Base-by-base conservation (phyloP, 2,329 filamentous ascomycete species). In the Cladosporium colombiae region DNA sequence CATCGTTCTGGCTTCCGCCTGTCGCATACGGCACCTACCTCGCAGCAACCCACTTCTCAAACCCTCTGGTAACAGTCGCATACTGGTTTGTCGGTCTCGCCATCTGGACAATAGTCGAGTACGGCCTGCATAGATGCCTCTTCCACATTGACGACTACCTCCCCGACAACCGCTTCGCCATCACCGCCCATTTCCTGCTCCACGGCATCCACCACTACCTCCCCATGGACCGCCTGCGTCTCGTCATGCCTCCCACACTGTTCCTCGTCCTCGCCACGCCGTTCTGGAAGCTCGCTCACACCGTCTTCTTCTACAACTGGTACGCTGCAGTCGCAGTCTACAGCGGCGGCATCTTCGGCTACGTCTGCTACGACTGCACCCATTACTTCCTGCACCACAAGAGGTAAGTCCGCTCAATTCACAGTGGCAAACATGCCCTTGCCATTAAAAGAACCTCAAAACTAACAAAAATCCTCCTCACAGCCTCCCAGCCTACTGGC, bases 331-430 rank as follows among this genome's bases (percentile, higher is more conserved):
- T 89, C 0, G 87, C 89, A 25, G 89, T 92, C 4, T 99, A 86
- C 82, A 94, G 89, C 74, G 95, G 95, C 59, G 95, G 93, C 68
- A 89, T 99, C 69, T 96, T 97, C 73, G 95, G 95, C 65, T 99
- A 99, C 78, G 86, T 97, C 68, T 93, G 91, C 83, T 99, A 99
- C 81, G 95, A 99, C 78, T 75, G 97, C 82, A 99, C 95, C 1
- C 95, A 99, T 79, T 99, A 98, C 84, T 99, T 99, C 85, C 86
- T 99, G 46, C 95, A 99, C 79, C 95, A 99, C 82, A 88, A 91
- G 81, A 96, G 92, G 85, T 88, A 77, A 78, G 85, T 83, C 37
- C 14, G 5, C 14, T n/a, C 16, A 29, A n/a, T n/a, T n/a, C 18
- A 3, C 7, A 35, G 21, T 16, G 25, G 16, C 8, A 27, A 11